phyloP scores from a whole-genome alignment of 257 asterid genomes.

The Nicotiana sylvestris region DNA sequence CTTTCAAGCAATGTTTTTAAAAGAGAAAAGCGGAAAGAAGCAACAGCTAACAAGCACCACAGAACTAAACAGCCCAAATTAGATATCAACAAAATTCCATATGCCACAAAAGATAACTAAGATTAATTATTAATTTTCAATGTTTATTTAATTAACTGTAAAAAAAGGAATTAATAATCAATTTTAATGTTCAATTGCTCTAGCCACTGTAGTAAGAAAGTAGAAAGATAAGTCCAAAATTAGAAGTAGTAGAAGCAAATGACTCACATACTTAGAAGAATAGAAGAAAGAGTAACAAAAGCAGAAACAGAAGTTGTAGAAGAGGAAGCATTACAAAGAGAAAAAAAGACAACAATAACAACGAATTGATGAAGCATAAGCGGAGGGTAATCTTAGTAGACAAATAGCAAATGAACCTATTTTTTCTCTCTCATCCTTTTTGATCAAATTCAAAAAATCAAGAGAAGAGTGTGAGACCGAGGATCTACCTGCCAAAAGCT shows the following conservation, averaged over 20 bases:
- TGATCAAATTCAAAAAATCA: neutral
- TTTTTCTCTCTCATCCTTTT: neutral
- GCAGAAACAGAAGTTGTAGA: neutral
- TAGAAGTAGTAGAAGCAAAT: neutral
- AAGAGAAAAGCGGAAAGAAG: neutral
- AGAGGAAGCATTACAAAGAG: neutral
- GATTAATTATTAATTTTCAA: neutral
- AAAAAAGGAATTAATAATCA: neutral
- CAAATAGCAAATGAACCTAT: neutral
- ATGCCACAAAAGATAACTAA: neutral
- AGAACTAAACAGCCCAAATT: neutral
- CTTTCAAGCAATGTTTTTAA: neutral
- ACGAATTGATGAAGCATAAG: neutral
- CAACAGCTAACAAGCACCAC: neutral
- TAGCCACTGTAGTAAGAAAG: neutral
- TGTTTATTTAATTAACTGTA: neutral
- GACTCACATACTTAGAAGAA: neutral
- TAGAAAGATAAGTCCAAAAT: neutral
- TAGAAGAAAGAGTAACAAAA: neutral
- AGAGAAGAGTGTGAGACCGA: neutral
- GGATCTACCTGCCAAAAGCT: conserved; percentile 85
- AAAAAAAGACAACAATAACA: neutral
- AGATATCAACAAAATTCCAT: neutral
- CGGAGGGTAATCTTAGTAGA: neutral
- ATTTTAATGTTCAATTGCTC: neutral